Conservation (phyloP, 1,139 yeast species). For the Debaryomyces coudertii region DNA sequence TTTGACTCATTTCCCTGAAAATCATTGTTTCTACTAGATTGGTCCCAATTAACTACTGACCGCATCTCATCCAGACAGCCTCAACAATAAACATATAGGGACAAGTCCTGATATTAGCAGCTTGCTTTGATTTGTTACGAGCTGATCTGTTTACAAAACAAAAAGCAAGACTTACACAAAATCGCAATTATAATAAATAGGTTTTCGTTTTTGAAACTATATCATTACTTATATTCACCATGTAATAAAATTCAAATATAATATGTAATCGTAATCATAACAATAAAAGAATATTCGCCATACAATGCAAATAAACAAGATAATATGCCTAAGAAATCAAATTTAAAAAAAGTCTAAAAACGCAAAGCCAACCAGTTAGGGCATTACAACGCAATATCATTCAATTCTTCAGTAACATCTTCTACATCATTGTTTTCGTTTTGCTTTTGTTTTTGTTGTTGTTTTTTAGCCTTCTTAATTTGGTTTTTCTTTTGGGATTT, state of each 20-base stretch:
- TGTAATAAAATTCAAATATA: conserved; percentile 1
- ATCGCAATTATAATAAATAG: neutral
- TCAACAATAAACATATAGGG: neutral
- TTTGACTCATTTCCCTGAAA: neutral
- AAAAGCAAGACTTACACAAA: conserved; percentile 5
- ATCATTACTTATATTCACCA: neutral
- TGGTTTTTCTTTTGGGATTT: conserved; percentile 10
- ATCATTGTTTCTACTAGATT: conserved; percentile 16
- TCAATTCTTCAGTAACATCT: conserved; percentile 17
- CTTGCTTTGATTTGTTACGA: neutral
- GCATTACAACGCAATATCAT: conserved; percentile 20
- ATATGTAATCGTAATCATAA: neutral
- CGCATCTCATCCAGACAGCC: conserved; percentile 20
- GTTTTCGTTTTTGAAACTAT: neutral
- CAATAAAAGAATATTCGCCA: neutral
- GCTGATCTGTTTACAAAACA: conserved; percentile 8
- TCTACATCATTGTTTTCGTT: conserved; percentile 5
- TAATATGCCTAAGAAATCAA: neutral
- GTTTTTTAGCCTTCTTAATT: conserved; percentile 8
- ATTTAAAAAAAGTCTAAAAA: neutral
- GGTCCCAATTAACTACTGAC: conserved; percentile 35
- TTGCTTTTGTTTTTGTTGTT: conserved; percentile 6
- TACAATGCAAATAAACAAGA: neutral
- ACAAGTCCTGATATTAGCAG: neutral
- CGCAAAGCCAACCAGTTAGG: neutral